A percentile compares a stretch with the other conserved stretches of the same genome.
Conservation (phyloP, 192 early-diverging fungal genomes). For the Coemansia sp. region DNA sequence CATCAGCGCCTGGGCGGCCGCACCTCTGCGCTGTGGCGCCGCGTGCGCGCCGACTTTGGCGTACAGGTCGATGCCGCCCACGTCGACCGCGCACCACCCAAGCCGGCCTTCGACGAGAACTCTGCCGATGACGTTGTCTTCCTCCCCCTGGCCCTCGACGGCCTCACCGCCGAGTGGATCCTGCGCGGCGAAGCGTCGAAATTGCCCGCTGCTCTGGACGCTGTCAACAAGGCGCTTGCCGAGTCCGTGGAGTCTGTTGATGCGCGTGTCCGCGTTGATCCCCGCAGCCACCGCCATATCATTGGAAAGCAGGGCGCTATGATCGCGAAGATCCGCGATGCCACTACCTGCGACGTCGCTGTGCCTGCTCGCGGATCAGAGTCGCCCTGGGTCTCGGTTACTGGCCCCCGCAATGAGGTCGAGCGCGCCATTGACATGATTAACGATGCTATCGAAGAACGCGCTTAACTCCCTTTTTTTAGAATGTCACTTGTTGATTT, state of each 20-base stretch:
- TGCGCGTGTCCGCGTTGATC: conserved; percentile 51
- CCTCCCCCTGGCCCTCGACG: conserved; percentile 14
- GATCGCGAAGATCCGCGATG: conserved; percentile 68
- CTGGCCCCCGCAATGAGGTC: conserved; percentile 27
- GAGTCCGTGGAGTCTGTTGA: conserved; percentile 6
- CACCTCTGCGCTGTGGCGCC: conserved; percentile 55
- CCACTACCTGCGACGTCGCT: conserved; percentile 63
- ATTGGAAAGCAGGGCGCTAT: conserved; percentile 77
- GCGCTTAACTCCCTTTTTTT: conserved; percentile 4
- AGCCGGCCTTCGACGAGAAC: conserved; percentile 8
- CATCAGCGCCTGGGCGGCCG: conserved; percentile 60
- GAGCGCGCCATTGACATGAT: conserved; percentile 40
- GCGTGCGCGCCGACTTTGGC: conserved; percentile 61
- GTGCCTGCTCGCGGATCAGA: conserved; percentile 54
- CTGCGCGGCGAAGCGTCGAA: conserved; percentile 57
- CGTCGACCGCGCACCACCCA: conserved; percentile 37
- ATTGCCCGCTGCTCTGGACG: conserved; percentile 41
- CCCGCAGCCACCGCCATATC: conserved; percentile 62
- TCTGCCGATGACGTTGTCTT: conserved; percentile 23
- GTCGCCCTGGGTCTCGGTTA: conserved; percentile 28
- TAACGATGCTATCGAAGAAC: conserved; percentile 38
- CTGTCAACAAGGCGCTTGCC: conserved; percentile 24
- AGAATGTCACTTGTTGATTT: too few species aligned
- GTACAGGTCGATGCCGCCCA: conserved; percentile 57
- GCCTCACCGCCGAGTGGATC: conserved; percentile 49